These are phyloP conservation scores for Silene vulgaris DNA, from an alignment of 179 eudicot species.

Conservation along the genomic window DNA sequence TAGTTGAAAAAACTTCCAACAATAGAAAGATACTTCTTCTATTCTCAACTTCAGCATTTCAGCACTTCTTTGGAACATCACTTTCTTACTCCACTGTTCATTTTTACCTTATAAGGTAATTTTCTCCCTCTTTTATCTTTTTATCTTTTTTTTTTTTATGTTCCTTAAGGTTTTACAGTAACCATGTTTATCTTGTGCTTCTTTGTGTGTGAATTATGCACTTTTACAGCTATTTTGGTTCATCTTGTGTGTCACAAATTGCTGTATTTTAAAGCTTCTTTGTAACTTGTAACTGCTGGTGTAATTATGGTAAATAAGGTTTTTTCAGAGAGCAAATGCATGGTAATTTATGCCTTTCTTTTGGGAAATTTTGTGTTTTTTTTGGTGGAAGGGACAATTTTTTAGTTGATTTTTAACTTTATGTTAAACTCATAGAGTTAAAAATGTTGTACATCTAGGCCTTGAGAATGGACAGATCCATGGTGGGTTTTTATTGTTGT, in stretches of 20 bases:
- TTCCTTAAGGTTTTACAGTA: neutral
- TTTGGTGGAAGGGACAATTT: too few species aligned
- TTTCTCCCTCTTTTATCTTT: neutral
- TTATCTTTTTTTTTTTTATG: neutral
- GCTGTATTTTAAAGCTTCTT: neutral
- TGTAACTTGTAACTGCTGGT: too few species aligned
- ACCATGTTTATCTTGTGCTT: neutral
- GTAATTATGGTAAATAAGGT: neutral
- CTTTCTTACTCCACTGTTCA: too few species aligned
- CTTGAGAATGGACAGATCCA: conserved; percentile 5
- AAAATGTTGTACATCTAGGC: neutral
- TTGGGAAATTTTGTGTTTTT: neutral
- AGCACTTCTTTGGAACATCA: too few species aligned
- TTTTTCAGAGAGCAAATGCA: neutral
- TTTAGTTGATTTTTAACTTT: too few species aligned
- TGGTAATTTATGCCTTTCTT: neutral
- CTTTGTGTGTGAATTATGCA: neutral
- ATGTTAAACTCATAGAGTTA: neutral
- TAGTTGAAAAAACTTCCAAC: too few species aligned
- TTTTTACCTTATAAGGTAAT: neutral
- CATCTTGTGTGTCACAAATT: neutral
- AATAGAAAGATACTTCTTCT: too few species aligned
- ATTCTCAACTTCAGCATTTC: too few species aligned
- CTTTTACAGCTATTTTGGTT: neutral
- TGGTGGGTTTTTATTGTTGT: neutral